Evolutionary conservation across 768 basidiomycete genomes (phyloP).

Genomic region (Omphalotus guepiniiformis): DNA sequence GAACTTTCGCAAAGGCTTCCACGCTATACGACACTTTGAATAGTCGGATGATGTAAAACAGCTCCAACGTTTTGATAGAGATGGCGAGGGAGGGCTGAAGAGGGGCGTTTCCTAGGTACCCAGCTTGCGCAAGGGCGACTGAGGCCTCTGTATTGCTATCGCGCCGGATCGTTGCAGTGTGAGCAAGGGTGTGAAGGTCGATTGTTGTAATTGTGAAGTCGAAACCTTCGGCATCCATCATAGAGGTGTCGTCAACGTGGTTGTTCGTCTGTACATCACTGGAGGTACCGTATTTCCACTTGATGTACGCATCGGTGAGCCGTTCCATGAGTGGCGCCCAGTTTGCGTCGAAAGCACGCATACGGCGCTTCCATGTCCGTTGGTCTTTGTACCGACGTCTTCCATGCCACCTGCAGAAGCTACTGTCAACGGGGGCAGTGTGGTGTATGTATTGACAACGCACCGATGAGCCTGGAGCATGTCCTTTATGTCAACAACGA

Average conservation of each 20-base stretch:
- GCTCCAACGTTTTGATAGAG: conserved; percentile 20
- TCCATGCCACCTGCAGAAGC: no score
- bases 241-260: no score
- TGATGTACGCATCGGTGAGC: conserved; percentile 4
- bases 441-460: no score
- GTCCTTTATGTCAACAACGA: no score
- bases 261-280: conserved; percentile 7
- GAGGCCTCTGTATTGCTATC: neutral
- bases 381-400: no score
- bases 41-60: conserved; percentile 15
- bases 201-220: conserved; percentile 13
- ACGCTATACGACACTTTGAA: no score
- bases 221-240: no score
- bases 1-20: conserved; percentile 12
- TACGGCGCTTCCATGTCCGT: conserved; percentile 2
- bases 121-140: conserved; percentile 9
- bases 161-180: conserved; percentile 6
- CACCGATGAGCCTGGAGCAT: no score
- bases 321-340: conserved; percentile 1
- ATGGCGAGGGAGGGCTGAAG: conserved; percentile 15
- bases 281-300: conserved; percentile 9
- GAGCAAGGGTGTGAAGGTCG: conserved; percentile 12
- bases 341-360: neutral
- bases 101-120: no score
- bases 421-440: no score